phyloP scores from a whole-genome alignment of 345 rosid species.

The Citrus mangshanensis region DNA sequence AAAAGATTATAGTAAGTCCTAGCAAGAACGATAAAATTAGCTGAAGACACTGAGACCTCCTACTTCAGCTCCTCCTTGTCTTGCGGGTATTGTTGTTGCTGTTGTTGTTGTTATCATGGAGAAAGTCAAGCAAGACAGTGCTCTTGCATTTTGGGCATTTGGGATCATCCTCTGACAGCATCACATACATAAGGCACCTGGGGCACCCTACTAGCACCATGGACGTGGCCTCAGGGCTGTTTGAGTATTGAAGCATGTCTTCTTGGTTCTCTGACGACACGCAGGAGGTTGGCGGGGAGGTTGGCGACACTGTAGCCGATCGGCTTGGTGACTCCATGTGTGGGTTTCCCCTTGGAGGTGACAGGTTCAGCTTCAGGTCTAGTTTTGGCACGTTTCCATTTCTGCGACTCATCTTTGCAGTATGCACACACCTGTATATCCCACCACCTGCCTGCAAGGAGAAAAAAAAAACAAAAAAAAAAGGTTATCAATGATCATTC shows the following conservation, averaged over 20 bases:
- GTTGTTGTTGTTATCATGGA: slow-evolving; percentile 38
- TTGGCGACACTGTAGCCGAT: slow-evolving; percentile 67
- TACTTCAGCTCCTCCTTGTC: slow-evolving; percentile 35
- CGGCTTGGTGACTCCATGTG: slow-evolving; percentile 58
- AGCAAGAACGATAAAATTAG: not conserved
- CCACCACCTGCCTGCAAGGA: slow-evolving; percentile 3
- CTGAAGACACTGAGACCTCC: not conserved
- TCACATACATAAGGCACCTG: slow-evolving; percentile 88
- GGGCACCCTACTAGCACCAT: slow-evolving; percentile 97
- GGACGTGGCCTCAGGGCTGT: slow-evolving; percentile 89
- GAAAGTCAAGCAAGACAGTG: slow-evolving; percentile 81
- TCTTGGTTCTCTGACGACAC: slow-evolving; percentile 83
- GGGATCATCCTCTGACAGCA: slow-evolving; percentile 80
- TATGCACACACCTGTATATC: not conserved
- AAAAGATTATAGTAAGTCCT: slow-evolving; percentile 25
- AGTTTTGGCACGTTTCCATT: slow-evolving; percentile 63
- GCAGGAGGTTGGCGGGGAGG: slow-evolving; percentile 90
- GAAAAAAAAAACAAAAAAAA: not conserved
- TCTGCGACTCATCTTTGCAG: slow-evolving; percentile 65
- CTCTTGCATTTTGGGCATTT: slow-evolving; percentile 91
- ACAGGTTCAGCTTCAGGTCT: slow-evolving; percentile 86
- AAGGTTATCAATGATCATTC: not conserved
- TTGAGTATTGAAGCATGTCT: slow-evolving; percentile 36
- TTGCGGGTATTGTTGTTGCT: not conserved
- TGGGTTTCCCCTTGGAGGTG: slow-evolving; percentile 59